Base-by-base conservation (phyloP, 805 yeast species). In the Starmerella davenportii region DNA sequence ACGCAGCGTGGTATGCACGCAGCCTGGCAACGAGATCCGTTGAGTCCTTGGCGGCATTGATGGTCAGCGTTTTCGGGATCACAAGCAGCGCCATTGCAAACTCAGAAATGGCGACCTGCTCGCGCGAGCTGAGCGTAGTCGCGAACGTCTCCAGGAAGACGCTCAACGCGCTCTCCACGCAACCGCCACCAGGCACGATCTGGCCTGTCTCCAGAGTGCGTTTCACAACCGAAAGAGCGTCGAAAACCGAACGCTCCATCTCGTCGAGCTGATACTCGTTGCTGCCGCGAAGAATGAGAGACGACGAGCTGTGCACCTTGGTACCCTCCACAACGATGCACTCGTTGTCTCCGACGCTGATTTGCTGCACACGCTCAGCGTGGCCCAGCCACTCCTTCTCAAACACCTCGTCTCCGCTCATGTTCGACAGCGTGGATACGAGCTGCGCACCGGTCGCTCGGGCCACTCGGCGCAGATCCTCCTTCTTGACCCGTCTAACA, bases 151-250 rank as follows among this genome's bases (percentile, higher is more conserved):
- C 98, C 57, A 90, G 66, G 58, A 81, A 90, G 38, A 90, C 84
- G 63, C 84, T 85, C 55, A 90, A 69, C 2, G 96, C 96, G 37
- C 93, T 70, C 63, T 90, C 99, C 27, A 90, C 98, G n/a, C 93
- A 92, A 44, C 99, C 99, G 48, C 99, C 99, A 44, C 99, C 99
- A 32, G 98, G 96, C 4, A 90, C 98, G 41, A 92, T 85, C 48
- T 70, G 63, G 17, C 95, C 96, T 53, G 87, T 74, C 61, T 90
- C 98, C 49, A 92, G 69, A 11, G 96, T 84, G 57, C 98, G 75
- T 65, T 90, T 90, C 28, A 90, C 94, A 28, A 90, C 98, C 34
- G 82, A 75, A 47, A 90, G 66, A 2, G 96, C 80, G 58, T 90
- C 99, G 54, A 82, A 95, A 44, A 92, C 60, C 0, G 96, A 84